Evolutionary conservation across 129 eudicot genomes (phyloP), one percentile per base, ranked within the genome.

Genomic region (Dittrichia graveolens): DNA sequence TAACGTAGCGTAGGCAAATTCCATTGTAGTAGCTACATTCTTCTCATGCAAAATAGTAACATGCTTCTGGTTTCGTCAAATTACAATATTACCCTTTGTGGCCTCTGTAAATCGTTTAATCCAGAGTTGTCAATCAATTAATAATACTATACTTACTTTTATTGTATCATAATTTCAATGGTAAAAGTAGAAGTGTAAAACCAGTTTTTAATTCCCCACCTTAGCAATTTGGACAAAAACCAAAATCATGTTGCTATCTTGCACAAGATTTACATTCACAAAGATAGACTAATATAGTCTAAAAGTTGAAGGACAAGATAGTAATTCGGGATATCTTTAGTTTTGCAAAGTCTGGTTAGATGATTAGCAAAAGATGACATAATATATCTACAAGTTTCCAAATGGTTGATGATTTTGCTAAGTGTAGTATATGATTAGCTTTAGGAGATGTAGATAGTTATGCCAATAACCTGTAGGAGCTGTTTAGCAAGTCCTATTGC

Each of bases 401-500:
- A 12, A 14, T 61, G 48, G 47, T n/a, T 31, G 63, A 58, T 61
- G 47, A 40, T 39, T 61, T 7, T 61, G 47, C 67, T 38, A 61
- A 61, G 47, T 40, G 7, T 61, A n/a, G 24, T 14, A 39, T 34
- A 40, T n/a, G 24, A 38, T 61, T 38, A 61, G 12, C 44, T 5
- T 10, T 35, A 12, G 42, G 31, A 24, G 31, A 24, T 24, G 31
- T 24, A 24, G 31, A 24, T 24, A 24, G 31, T 24, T 24, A 62
- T 19, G 37, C 14, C 10, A 56, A 38, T 74, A 40, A 85, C 90
- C 87, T 88, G 83, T 44, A 85, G 83, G 38, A 88, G 81, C 45
- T 81, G 83, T 57, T 80, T 85, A 41, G 90, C 90, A 19, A 88
- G 83, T 63, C 82, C 90, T 43, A 75, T 68, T 8, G 90, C 84